Conservation (phyloP, 2,329 filamentous ascomycete species). For the Fusarium verrucosum region DNA sequence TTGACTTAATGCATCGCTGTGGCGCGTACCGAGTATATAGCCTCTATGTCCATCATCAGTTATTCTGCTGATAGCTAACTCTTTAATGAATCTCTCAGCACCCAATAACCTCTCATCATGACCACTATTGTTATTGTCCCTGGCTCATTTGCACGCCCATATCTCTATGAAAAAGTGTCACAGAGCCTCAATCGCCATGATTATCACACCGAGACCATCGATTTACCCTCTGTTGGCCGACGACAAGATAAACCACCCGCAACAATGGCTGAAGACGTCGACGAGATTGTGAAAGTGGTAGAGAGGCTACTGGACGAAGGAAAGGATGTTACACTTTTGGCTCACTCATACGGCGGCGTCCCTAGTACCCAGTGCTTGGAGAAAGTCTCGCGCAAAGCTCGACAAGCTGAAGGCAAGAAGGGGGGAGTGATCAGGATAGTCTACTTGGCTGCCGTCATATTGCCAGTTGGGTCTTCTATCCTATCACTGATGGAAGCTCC, state of each 20-base stretch:
- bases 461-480: background rate
- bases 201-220: background rate
- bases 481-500: conserved; percentile 1
- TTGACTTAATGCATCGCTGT: background rate
- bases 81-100: background rate
- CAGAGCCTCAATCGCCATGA: background rate
- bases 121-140: conserved; percentile 5
- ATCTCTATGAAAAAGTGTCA: background rate
- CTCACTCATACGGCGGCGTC: conserved; percentile 17
- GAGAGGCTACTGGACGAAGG: background rate
- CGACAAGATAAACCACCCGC: background rate
- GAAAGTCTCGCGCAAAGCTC: background rate
- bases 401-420: background rate
- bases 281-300: background rate
- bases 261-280: conserved; percentile 5
- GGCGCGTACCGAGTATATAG: conserved; percentile 3
- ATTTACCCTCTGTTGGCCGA: conserved; percentile 15
- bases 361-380: conserved; percentile 12
- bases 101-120: background rate
- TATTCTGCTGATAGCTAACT: background rate
- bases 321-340: background rate
- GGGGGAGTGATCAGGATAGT: conserved; percentile 6
- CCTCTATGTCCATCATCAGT: background rate
- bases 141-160: conserved; percentile 6
- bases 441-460: conserved; percentile 3